Base-by-base conservation (phyloP, 2,329 filamentous ascomycete species). In the Cercospora zeae-maydis region DNA sequence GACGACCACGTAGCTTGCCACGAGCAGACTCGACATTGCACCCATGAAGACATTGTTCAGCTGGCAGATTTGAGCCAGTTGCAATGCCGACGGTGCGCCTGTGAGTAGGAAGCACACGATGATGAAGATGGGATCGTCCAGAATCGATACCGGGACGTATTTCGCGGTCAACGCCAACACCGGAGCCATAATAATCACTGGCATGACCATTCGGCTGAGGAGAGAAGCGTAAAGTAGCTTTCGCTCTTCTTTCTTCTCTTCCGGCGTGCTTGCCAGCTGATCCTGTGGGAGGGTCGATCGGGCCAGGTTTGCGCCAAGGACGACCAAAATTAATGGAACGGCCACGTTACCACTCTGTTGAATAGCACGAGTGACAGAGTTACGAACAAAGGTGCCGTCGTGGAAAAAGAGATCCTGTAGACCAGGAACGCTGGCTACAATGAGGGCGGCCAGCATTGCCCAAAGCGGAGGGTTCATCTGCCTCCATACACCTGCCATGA, bases 381-480 rank as follows among this genome's bases (percentile, higher is more conserved):
- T 98, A 76, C 90, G 89, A 70, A 99, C 80, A 72, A 99, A 96
- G 0, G 92, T 92, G 16, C 91, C 93, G 37, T 92, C 87, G 58
- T 88, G 83, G 78, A 98, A 99, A 80, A 99, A 97, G 16, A 95
- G 79, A 42, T 83, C 81, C 75, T 99, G 93, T 7, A 99, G 83
- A 1, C 81, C 74, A 0, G 95, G 95, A 5, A 97, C 85, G 0
- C 92, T 96, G 2, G 95, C 95, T 5, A 99, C 90, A 56, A 96
- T 79, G 51, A 98, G 88, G n/a, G 95, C 91, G 39, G 88, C 81
- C 34, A 98, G 80, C 95, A 99, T 98, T 31, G 95, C 93, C 92
- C 93, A 98, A 27, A 99, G 86, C 0, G 95, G 95, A 45, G 95
- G 93, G 77, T 98, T 98, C 93, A 99, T 98, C 76, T 97, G 96